These are phyloP conservation scores for Fraxinus platypoda DNA, from an alignment of 305 asterid genomes.

Conservation along the genomic window DNA sequence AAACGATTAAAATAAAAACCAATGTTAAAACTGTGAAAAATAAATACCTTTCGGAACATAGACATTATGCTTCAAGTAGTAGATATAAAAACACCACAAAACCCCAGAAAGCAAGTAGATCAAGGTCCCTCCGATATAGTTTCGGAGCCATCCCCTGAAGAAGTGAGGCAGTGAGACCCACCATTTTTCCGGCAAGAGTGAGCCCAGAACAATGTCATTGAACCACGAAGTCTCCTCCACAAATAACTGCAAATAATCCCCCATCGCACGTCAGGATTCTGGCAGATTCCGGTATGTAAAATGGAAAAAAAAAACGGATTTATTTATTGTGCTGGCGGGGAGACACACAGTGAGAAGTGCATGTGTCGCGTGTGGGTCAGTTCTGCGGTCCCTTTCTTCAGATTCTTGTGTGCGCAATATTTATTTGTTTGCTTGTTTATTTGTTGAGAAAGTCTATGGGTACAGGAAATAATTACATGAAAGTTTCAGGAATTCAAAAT, in stretches of 20 bases:
- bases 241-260: slow-evolving; percentile 53
- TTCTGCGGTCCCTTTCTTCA: no score
- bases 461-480: no score
- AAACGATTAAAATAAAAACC: background rate
- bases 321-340: no score
- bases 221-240: slow-evolving; percentile 80
- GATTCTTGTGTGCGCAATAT: no score
- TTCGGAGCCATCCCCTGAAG: slow-evolving; percentile 74
- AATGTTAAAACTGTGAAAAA: background rate
- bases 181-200: slow-evolving; percentile 59
- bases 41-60: slow-evolving; percentile 68
- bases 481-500: no score
- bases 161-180: slow-evolving; percentile 66
- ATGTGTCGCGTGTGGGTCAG: no score
- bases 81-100: slow-evolving; percentile 78
- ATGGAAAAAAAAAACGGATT: no score
- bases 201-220: slow-evolving; percentile 71
- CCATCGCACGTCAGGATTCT: slow-evolving; percentile 32
- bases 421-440: no score
- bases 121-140: slow-evolving; percentile 72
- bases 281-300: background rate
- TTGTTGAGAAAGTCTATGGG: no score
- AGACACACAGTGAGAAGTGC: no score
- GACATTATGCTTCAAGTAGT: slow-evolving; percentile 67
- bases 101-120: slow-evolving; percentile 65